phyloP scores from a whole-genome alignment of 495 filamentous ascomycete species.

The Oidiodendron maius region DNA sequence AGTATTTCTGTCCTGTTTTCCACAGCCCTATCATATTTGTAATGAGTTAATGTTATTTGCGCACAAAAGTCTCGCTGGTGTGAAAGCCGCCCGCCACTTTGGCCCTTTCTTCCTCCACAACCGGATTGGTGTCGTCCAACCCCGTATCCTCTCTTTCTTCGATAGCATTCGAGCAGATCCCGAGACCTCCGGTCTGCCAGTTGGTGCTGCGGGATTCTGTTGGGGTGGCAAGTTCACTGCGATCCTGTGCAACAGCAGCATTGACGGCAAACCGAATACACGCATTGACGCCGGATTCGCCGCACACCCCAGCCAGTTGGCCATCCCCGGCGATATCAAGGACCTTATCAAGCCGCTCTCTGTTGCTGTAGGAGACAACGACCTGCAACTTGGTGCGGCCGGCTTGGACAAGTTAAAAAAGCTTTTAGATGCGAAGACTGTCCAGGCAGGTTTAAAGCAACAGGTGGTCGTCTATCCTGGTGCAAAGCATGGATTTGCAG shows the following conservation, averaged over 20 bases:
- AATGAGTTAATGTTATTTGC: too few relatives aligned
- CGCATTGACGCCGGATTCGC: conserved; percentile 45
- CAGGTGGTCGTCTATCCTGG: conserved; percentile 51
- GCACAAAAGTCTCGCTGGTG: too few relatives aligned
- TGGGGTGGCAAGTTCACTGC: conserved; percentile 53
- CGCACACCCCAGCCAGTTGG: conserved; percentile 48
- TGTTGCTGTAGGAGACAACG: conserved; percentile 49
- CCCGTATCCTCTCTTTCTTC: conserved; percentile 43
- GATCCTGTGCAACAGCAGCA: conserved; percentile 32
- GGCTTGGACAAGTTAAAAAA: conserved; percentile 36
- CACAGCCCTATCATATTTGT: too few relatives aligned
- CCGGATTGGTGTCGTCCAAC: conserved; percentile 30
- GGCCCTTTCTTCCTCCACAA: conserved; percentile 33
- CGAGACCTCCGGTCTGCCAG: conserved; percentile 11
- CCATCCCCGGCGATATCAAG: conserved; percentile 48
- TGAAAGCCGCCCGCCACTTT: too few relatives aligned
- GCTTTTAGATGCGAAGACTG: conserved; percentile 34
- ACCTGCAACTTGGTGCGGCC: conserved; percentile 33
- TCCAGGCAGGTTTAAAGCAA: conserved; percentile 30
- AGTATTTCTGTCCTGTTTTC: too few relatives aligned
- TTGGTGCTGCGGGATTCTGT: conserved; percentile 52
- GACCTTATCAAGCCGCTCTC: conserved; percentile 45
- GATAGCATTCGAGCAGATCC: conserved; percentile 31
- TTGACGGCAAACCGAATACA: too few relatives aligned
- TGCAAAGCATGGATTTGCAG: conserved; percentile 57